Percentiles rank a stretch among this genome's conserved stretches.
Evolutionary conservation across 2,329 filamentous ascomycete species (phyloP).

Genomic region (Aureobasidium sp.): DNA sequence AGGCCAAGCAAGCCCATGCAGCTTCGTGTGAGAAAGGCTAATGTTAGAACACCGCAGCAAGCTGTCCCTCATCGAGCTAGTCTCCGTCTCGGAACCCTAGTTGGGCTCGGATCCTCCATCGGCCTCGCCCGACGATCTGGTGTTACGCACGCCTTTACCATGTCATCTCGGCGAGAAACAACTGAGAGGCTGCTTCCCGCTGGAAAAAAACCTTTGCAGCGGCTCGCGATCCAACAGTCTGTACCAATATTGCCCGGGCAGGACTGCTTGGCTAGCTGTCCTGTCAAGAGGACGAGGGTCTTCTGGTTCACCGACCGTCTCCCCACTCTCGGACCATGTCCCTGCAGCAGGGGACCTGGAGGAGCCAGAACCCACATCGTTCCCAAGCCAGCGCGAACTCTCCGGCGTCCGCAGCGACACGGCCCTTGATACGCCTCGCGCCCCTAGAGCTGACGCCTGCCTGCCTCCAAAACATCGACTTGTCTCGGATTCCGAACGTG

Average conservation of each 20-base stretch:
- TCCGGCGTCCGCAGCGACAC: slow-evolving; percentile 4
- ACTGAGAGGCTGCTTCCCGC: not conserved
- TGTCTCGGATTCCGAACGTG: not conserved
- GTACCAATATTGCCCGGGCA: not conserved
- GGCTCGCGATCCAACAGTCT: not conserved
- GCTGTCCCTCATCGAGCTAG: not conserved
- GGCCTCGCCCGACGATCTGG: slow-evolving; percentile 5
- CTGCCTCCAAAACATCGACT: not conserved
- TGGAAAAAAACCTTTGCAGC: not conserved
- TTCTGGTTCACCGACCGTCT: too few relatives aligned
- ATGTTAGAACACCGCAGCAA: not conserved
- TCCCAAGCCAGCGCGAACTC: not conserved
- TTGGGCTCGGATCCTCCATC: not conserved
- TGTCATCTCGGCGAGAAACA: not conserved
- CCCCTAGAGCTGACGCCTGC: not conserved
- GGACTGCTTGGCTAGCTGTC: not conserved
- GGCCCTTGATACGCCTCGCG: not conserved
- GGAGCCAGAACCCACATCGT: not conserved
- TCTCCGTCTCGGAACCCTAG: not conserved
- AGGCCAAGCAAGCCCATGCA: not conserved
- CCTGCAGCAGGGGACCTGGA: not conserved
- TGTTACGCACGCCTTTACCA: not conserved
- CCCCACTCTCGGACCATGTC: not conserved
- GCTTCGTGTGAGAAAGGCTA: not conserved
- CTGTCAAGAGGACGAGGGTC: not conserved